Percentiles rank a stretch among this genome's conserved stretches.
Evolutionary conservation across 257 asterid genomes (phyloP).

Genomic region (Coffea canephora): DNA sequence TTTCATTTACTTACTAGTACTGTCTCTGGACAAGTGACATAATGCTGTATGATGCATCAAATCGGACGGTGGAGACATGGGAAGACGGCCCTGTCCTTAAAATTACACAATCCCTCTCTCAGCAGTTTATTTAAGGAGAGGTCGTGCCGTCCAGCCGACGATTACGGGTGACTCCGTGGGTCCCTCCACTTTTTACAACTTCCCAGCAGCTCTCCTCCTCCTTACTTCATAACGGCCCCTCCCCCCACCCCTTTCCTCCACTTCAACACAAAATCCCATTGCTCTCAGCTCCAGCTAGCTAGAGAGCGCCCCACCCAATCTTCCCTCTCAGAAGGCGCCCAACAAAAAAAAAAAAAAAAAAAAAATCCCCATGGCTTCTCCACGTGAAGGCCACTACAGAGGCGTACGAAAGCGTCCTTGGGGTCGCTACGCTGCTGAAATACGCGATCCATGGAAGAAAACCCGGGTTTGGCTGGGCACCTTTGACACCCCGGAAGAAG

Average conservation of each 20-base stretch:
- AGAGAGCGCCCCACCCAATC: background rate
- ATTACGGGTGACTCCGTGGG: conserved; percentile 87
- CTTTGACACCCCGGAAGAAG: conserved; percentile 93
- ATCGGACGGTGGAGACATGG: conserved; percentile 24
- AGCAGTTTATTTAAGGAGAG: conserved; percentile 38
- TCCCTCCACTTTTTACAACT: conserved; percentile 31
- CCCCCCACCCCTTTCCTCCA: too few species aligned
- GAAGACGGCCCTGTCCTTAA: conserved; percentile 23
- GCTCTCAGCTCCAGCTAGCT: conserved; percentile 9
- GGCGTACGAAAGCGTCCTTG: conserved; percentile 97
- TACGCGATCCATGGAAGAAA: conserved; percentile 98
- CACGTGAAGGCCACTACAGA: conserved; percentile 90
- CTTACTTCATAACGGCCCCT: background rate
- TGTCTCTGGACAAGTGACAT: too few species aligned
- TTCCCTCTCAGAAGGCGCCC: background rate
- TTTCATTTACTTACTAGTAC: too few species aligned
- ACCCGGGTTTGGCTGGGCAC: conserved; percentile 98
- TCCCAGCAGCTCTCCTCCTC: conserved; percentile 14
- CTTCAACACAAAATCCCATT: background rate
- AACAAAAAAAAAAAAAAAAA: too few species aligned
- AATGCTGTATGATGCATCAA: background rate
- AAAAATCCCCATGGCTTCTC: conserved; percentile 49
- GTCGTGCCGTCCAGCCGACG: conserved; percentile 97
- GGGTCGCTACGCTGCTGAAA: conserved; percentile 99
- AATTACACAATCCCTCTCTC: conserved; percentile 17